Percentiles rank a stretch among this genome's conserved stretches.
Conservation (phyloP, 371 early-diverging fungal genomes). For the Parasitella parasitica region DNA sequence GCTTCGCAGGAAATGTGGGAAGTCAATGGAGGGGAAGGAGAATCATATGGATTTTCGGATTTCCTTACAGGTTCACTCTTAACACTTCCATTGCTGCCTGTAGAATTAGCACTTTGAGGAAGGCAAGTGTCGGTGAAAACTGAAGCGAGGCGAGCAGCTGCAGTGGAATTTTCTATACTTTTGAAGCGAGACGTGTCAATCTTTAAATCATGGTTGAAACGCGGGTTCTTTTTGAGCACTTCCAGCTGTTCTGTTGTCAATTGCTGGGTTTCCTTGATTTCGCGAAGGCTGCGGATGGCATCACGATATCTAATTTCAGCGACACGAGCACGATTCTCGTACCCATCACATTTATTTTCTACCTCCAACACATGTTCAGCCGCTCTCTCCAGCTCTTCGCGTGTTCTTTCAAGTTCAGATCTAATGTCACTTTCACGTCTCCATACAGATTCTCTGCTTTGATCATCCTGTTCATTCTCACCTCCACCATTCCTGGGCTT, state of each 20-base stretch:
- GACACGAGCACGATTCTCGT: slow-evolving; percentile 23
- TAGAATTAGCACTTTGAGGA: slow-evolving; percentile 10
- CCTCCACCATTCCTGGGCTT: slow-evolving; percentile 35
- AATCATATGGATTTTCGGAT: slow-evolving; percentile 7
- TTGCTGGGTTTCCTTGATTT: slow-evolving; percentile 16
- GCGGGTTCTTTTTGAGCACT: background rate
- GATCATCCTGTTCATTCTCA: slow-evolving; percentile 42
- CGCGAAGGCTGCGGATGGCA: slow-evolving; percentile 24
- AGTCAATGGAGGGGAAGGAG: slow-evolving; percentile 14
- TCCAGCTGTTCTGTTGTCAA: slow-evolving; percentile 10
- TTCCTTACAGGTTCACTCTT: slow-evolving; percentile 6
- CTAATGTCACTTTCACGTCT: slow-evolving; percentile 41
- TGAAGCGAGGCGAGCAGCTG: slow-evolving; percentile 1
- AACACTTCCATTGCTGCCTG: slow-evolving; percentile 11
- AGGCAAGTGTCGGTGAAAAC: background rate
- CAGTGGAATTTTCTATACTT: background rate
- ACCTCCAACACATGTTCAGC: slow-evolving; percentile 34
- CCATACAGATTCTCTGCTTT: slow-evolving; percentile 34
- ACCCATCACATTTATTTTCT: slow-evolving; percentile 31
- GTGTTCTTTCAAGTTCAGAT: slow-evolving; percentile 35
- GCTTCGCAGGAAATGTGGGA: slow-evolving; percentile 34
- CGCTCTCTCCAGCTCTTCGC: slow-evolving; percentile 27
- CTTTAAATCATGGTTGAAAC: slow-evolving; percentile 17
- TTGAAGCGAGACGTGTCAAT: slow-evolving; percentile 17
- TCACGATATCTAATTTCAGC: slow-evolving; percentile 37